Evolutionary conservation across 2,329 filamentous ascomycete species (phyloP).

Genomic region (Parastagonospora avenae): DNA sequence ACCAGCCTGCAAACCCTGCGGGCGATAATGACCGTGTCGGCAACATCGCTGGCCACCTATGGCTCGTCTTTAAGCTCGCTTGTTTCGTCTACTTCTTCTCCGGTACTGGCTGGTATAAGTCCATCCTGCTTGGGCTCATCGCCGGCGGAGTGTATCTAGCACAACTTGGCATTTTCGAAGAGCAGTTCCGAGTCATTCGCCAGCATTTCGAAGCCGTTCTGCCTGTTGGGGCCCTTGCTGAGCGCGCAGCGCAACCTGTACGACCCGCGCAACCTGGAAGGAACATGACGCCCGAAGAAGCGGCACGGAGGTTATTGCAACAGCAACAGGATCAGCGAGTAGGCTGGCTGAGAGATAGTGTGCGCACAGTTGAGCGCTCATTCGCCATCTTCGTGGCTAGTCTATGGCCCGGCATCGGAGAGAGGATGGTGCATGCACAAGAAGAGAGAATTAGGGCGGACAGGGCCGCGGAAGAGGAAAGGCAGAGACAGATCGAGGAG

Average conservation of each 20-base stretch:
- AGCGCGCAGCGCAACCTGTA: constrained; percentile 17
- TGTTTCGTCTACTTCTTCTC: constrained; percentile 64
- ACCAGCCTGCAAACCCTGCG: constrained; percentile 14
- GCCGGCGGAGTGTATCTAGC: constrained; percentile 50
- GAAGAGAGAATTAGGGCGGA: constrained; percentile 52
- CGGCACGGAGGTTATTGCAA: constrained; percentile 48
- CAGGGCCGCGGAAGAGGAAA: constrained; percentile 34
- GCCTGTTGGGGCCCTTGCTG: constrained; percentile 25
- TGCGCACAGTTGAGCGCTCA: constrained; percentile 59
- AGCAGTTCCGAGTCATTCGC: constrained; percentile 45
- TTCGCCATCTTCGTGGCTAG: constrained; percentile 67
- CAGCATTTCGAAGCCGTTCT: constrained; percentile 54
- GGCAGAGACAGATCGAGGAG: constrained; percentile 24
- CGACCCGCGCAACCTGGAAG: constrained; percentile 7
- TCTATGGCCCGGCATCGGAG: constrained; percentile 66
- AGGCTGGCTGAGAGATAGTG: constrained; percentile 36
- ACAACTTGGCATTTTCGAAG: constrained; percentile 49
- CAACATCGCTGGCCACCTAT: constrained; percentile 50
- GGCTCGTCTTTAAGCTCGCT: constrained; percentile 64
- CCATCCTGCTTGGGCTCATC: constrained; percentile 48
- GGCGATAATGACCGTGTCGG: constrained; percentile 32
- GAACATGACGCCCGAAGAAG: constrained; percentile 48
- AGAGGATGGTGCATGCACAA: constrained; percentile 63
- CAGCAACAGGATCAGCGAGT: constrained; percentile 38
- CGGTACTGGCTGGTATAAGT: constrained; percentile 50